Evolutionary conservation across 129 eudicot genomes (phyloP), one percentile per base, ranked within the genome.

Genomic region (carrot (Daucus carota)): DNA sequence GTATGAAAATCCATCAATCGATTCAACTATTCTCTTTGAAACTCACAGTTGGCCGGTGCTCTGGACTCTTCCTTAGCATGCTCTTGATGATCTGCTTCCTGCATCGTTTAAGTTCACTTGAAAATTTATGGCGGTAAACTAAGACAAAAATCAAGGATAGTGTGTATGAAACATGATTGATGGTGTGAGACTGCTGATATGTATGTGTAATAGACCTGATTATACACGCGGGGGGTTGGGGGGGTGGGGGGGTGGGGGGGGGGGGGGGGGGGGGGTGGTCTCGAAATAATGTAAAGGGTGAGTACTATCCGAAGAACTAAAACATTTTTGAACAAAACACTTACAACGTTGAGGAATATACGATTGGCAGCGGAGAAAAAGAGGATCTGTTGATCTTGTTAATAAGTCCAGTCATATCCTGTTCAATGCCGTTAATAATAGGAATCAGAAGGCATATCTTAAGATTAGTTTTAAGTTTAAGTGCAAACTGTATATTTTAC

Each of bases 341-440:
- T 88, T 88, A 95, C 99, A 95, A 81, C 46, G 90, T 80, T 24
- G 97, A 86, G 68, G 99, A 91, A 83, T 95, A 95, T 4, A 87
- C 86, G 69, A 90, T 89, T 13, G 99, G 99, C 78, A 95, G 94
- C 60, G 99, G 99, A 80, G 99, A 91, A 73, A 95, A 85, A 79
- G 88, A 80, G 73, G 87, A 84, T 73, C 97, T 75, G 84, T 95
- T 95, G 59, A 95, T 95, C 87, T 89, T 95, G 90, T 89, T 95
- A 77, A 95, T 87, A 60, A 95, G 96, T 82, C 91, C 96, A 14
- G 94, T 81, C 97, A 91, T 91, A 81, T 95, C 99, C 99, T 95
- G 90, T 38, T 70, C 59, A 62, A 77, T 80, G 68, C 57, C 72
- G 26, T 79, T 59, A 13, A 33, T 0, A 26, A 5, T 41, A 13